Percentiles rank a stretch among this genome's conserved stretches.
phyloP scores from a whole-genome alignment of 192 early-diverging fungal species.

The Podochytrium sp. region DNA sequence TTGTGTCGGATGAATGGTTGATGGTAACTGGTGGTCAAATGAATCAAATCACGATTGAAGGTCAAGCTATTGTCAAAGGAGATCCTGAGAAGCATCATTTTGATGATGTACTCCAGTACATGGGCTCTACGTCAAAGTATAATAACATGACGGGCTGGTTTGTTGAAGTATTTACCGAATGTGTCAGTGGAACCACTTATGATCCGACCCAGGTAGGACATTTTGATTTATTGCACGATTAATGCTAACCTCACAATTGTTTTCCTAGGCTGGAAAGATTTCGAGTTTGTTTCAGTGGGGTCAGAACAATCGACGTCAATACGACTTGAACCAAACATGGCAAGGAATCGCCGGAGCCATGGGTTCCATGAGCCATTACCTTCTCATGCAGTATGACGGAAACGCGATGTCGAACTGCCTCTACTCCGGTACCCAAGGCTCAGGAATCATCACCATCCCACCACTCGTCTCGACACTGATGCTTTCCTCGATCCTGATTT shows the following conservation, averaged over 20 bases:
- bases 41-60: neutral
- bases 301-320: neutral
- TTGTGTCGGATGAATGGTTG: slow-evolving; percentile 25
- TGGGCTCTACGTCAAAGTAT: slow-evolving; percentile 10
- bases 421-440: slow-evolving; percentile 4
- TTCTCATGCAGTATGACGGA: slow-evolving; percentile 24
- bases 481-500: neutral
- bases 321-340: slow-evolving; percentile 7
- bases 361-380: slow-evolving; percentile 15
- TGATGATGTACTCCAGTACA: neutral
- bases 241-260: too few species aligned
- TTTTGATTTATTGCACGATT: too few species aligned
- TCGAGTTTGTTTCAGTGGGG: slow-evolving; percentile 16
- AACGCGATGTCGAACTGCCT: neutral
- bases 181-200: slow-evolving; percentile 1
- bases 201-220: slow-evolving; percentile 3
- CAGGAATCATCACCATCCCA: slow-evolving; percentile 10
- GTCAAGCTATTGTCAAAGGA: neutral
- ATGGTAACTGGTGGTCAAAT: slow-evolving; percentile 35
- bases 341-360: slow-evolving; percentile 7
- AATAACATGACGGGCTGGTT: slow-evolving; percentile 15
- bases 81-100: neutral
- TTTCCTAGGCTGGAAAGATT: neutral
- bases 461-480: neutral
- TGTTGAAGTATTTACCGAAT: neutral